Conservation (phyloP, 495 filamentous ascomycete species). For the Lasiosphaeris hirsuta region DNA sequence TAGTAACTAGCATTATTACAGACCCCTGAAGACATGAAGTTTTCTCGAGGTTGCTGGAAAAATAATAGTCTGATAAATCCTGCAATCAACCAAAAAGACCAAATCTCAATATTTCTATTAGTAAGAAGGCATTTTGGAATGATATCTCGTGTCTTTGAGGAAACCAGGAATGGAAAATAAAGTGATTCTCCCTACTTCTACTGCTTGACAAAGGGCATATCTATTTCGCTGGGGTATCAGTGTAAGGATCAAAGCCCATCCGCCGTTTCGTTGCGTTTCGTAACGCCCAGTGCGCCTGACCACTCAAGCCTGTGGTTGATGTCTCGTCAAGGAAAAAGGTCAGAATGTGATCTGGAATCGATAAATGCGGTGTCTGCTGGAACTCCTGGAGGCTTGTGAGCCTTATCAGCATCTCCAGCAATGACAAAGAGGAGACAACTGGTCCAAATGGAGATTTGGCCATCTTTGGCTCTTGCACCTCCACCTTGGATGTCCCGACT, state of each 20-base stretch:
- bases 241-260: conserved; percentile 72
- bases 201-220: no score
- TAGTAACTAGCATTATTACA: no score
- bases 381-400: conserved; percentile 94
- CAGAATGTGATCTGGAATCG: conserved; percentile 91
- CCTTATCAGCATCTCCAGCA: conserved; percentile 91
- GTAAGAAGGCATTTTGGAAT: no score
- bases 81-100: no score
- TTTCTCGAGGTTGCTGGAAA: no score
- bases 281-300: conserved; percentile 66
- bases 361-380: conserved; percentile 87
- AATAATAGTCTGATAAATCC: no score
- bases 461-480: conserved; percentile 17
- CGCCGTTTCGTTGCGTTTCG: conserved; percentile 66
- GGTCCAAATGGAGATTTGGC: conserved; percentile 40
- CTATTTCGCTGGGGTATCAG: conserved; percentile 28
- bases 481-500: neutral
- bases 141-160: no score
- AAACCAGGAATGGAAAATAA: no score
- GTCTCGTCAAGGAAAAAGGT: conserved; percentile 90
- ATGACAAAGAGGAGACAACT: conserved; percentile 81
- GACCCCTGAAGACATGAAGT: no score
- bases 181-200: no score
- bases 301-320: conserved; percentile 67
- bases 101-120: no score